These are phyloP conservation scores for Linanthus parryae DNA, from an alignment of 148 eudicot genomes.

Conservation along the genomic window DNA sequence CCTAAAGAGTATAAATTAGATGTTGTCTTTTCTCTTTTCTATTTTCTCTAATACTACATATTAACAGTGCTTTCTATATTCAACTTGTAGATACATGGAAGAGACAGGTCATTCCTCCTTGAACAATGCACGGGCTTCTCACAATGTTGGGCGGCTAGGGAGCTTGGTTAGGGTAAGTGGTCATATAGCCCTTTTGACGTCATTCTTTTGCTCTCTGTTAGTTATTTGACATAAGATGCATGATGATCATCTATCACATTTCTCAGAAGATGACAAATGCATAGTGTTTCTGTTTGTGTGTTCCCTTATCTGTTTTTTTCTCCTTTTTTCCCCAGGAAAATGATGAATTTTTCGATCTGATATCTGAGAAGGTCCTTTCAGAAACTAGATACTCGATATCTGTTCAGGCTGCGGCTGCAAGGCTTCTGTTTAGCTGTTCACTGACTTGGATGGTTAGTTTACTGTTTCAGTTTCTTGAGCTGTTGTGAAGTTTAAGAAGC, in stretches of 20 bases:
- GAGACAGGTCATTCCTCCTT: conserved; percentile 58
- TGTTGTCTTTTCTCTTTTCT: too few relatives aligned
- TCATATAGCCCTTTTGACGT: conserved; percentile 1
- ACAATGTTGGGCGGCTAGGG: conserved; percentile 74
- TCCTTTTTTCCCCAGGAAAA: conserved; percentile 60
- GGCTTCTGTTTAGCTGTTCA: conserved; percentile 92
- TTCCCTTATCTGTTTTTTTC: conserved; percentile 3
- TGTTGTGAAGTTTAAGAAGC: too few relatives aligned
- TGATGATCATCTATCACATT: too few relatives aligned
- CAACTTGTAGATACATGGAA: conserved; percentile 60
- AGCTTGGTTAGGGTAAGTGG: conserved; percentile 65
- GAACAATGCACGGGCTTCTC: conserved; percentile 61
- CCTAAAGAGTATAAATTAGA: too few relatives aligned
- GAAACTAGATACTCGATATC: conserved; percentile 69
- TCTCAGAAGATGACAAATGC: too few relatives aligned
- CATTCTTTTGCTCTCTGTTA: too few relatives aligned
- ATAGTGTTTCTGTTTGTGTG: background rate
- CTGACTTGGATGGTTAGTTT: conserved; percentile 78
- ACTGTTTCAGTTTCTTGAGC: background rate
- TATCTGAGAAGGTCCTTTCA: conserved; percentile 71
- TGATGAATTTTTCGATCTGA: conserved; percentile 92
- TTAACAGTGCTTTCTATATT: conserved; percentile 6
- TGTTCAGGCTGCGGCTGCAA: conserved; percentile 76
- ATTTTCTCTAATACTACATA: too few relatives aligned
- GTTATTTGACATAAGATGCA: too few relatives aligned